Evolutionary conservation across 2,329 filamentous ascomycete genomes (phyloP).

Genomic region (Ophiobolus disseminans): DNA sequence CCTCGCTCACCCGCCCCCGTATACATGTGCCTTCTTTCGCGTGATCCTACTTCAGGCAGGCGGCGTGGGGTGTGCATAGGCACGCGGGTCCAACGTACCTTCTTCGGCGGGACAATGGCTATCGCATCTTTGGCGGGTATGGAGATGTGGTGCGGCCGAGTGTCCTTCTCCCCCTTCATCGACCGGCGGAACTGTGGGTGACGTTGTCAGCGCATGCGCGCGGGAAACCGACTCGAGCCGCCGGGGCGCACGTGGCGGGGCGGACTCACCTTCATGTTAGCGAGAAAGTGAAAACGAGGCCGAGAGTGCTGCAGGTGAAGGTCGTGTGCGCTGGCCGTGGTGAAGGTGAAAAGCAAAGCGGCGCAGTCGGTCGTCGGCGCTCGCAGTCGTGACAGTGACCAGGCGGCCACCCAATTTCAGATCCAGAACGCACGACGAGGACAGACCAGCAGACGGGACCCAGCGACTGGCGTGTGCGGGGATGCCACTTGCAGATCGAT

Average conservation of each 20-base stretch:
- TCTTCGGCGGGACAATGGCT: slow-evolving; percentile 90
- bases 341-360: slow-evolving; percentile 1
- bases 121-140: slow-evolving; percentile 85
- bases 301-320: slow-evolving; percentile 9
- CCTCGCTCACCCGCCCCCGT: too few relatives aligned
- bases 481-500: slow-evolving; percentile 5
- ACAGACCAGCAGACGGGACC: slow-evolving; percentile 16
- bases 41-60: slow-evolving; percentile 1
- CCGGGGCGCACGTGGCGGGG: slow-evolving; percentile 11
- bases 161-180: slow-evolving; percentile 86
- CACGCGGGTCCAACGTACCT: slow-evolving; percentile 63
- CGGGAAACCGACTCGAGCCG: slow-evolving; percentile 27
- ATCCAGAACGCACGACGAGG: slow-evolving; percentile 2
- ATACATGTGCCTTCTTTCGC: neutral
- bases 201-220: slow-evolving; percentile 32
- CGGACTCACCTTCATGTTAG: slow-evolving; percentile 13
- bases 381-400: too few relatives aligned
- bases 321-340: neutral
- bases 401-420: neutral
- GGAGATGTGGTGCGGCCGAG: slow-evolving; percentile 73
- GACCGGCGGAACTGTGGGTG: slow-evolving; percentile 72
- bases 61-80: neutral
- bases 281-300: slow-evolving; percentile 8
- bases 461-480: slow-evolving; percentile 28
- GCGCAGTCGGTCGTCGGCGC: slow-evolving; percentile 2